Base-by-base conservation (phyloP, 176 grass and related monocot genomes). In the Oryza officinalis region DNA sequence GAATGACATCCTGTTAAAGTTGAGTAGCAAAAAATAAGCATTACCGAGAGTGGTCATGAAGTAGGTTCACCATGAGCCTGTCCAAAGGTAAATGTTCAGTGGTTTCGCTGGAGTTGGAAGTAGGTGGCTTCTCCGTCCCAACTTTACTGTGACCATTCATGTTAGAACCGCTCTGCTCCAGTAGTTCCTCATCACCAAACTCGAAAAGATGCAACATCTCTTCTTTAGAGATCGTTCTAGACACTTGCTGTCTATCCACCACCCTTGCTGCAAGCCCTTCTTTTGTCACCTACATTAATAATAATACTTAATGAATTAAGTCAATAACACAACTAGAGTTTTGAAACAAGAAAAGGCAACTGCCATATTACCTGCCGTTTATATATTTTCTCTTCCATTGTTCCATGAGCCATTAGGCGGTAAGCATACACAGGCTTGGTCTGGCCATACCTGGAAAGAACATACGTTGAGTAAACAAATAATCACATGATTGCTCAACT, bases 381-480 rank as follows among this genome's bases (percentile, higher is more conserved):
- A 71, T 98, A 98, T 92, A 98, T 94, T 90, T 98, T 98, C 83
- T 98, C 96, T 92, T 98, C 96, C 96, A 96, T 98, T 74, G 96
- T 98, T 77, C 89, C 77, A 89, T 94, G 91, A 65, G 96, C 91
- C 91, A 98, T 90, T 74, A 98, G 87, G 32, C 96, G 91, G 84
- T 98, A 98, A 67, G 96, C 93, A 28, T 89, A 98, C 54, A 98
- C 96, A 73, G 96, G 93, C 80, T 95, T 98, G 33, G 67, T 89
- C 82, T 98, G 96, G 14, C 96, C 96, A 88, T 98, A 98, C 76
- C 96, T 98, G 84, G 49, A 88, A 81, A 73, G 25, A 80, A 80
- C 33, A 87, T 20, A 74, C 18, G n/a, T 13, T 13, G 3, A 79
- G 59, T 71, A 75, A 38, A 47, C n/a, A 83, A 77, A 69, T 35